Evolutionary conservation across 805 yeast genomes (phyloP).

Genomic region (Ascoidea tarda): DNA sequence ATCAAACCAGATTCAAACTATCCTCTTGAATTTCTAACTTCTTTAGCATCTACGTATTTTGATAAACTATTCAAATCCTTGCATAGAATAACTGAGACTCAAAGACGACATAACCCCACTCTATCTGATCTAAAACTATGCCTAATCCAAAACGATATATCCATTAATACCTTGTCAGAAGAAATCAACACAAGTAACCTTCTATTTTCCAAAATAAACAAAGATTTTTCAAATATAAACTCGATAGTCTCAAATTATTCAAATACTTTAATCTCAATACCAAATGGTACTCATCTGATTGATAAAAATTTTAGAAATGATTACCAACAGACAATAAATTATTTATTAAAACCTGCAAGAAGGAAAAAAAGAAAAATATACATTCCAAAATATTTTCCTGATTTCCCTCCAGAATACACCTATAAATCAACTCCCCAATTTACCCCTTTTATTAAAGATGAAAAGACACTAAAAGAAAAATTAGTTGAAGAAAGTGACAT

Average conservation of each 20-base stretch:
- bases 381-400: slow-evolving; percentile 71
- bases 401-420: slow-evolving; percentile 89
- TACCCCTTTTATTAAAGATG: slow-evolving; percentile 49
- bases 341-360: slow-evolving; percentile 33
- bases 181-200: neutral
- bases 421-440: slow-evolving; percentile 66
- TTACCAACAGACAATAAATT: neutral
- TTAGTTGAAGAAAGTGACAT: slow-evolving; percentile 69
- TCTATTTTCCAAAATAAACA: too few species aligned
- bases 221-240: neutral
- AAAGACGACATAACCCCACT: neutral
- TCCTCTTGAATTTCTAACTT: neutral
- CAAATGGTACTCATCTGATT: too few species aligned
- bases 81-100: neutral
- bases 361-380: slow-evolving; percentile 24
- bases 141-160: neutral
- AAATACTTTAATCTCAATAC: too few species aligned
- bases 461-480: slow-evolving; percentile 53
- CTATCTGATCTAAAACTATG: neutral
- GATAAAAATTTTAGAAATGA: neutral
- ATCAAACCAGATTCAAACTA: neutral
- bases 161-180: too few species aligned
- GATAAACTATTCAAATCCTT: too few species aligned
- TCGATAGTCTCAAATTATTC: neutral
- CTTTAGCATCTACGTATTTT: neutral